Percentiles rank a stretch among this genome's conserved stretches.
phyloP scores from a whole-genome alignment of 176 grass and related monocot species.

The Carex parvula region DNA sequence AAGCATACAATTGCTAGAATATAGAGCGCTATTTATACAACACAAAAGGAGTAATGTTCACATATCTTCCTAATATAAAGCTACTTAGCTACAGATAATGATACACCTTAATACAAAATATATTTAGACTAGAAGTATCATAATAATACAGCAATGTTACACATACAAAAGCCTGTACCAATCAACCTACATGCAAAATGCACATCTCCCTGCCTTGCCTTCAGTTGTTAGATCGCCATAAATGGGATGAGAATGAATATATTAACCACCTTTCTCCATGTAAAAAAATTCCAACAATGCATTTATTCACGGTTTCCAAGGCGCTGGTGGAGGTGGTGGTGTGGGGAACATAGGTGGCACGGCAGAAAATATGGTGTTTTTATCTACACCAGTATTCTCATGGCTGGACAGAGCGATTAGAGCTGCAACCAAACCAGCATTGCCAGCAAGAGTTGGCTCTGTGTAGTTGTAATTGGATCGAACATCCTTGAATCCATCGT shows the following conservation, averaged over 20 bases:
- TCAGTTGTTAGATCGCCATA: constrained; percentile 36
- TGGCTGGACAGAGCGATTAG: constrained; percentile 58
- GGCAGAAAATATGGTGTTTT: constrained; percentile 87
- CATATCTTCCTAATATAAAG: constrained; percentile 15
- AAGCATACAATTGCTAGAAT: not conserved
- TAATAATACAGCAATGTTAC: constrained; percentile 18
- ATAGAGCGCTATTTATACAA: not conserved
- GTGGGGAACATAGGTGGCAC: constrained; percentile 91
- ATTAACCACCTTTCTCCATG: constrained; percentile 19
- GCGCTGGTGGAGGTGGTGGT: constrained; percentile 66
- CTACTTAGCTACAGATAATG: not conserved
- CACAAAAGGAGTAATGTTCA: not conserved
- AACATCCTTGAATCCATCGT: constrained; percentile 69
- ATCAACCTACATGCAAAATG: not conserved
- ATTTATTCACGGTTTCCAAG: constrained; percentile 72
- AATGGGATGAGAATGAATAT: constrained; percentile 7
- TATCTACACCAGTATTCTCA: constrained; percentile 63
- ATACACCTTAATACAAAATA: constrained; percentile 22
- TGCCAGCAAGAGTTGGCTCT: constrained; percentile 74
- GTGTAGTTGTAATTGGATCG: constrained; percentile 85
- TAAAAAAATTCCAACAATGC: constrained; percentile 4
- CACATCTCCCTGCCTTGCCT: not conserved
- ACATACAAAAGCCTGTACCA: constrained; percentile 13
- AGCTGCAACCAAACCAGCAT: constrained; percentile 86
- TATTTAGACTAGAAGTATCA: constrained; percentile 9